These are phyloP conservation scores for Amanita jacksonii DNA, from an alignment of 768 basidiomycete species.

Conservation along the genomic window DNA sequence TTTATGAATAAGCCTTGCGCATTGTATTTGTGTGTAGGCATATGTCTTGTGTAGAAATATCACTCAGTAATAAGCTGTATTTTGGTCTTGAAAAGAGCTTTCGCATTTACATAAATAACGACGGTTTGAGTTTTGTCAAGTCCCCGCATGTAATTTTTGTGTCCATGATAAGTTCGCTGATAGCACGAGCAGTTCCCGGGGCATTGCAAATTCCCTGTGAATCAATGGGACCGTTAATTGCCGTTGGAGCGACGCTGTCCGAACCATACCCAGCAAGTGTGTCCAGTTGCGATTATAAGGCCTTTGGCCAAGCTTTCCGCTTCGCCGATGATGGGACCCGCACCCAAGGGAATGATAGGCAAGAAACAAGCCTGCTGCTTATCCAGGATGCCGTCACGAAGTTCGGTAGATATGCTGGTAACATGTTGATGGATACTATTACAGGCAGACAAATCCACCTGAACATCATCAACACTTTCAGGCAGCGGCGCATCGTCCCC, in stretches of 20 bases:
- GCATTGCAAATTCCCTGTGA: slow-evolving; percentile 69
- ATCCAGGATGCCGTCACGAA: slow-evolving; percentile 44
- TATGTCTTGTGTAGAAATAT: slow-evolving; percentile 5
- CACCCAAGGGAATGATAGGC: slow-evolving; percentile 47
- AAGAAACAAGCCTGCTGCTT: slow-evolving; percentile 67
- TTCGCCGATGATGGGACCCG: slow-evolving; percentile 67
- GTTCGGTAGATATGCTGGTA: slow-evolving; percentile 46
- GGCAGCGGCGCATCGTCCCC: slow-evolving; percentile 69
- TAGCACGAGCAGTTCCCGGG: slow-evolving; percentile 69
- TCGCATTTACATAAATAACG: slow-evolving; percentile 20
- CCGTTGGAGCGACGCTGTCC: not conserved
- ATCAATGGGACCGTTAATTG: not conserved
- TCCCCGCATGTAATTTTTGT: slow-evolving; percentile 52
- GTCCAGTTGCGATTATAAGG: slow-evolving; percentile 65
- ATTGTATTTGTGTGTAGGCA: slow-evolving; percentile 4
- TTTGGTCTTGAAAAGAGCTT: not conserved
- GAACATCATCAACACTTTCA: slow-evolving; percentile 60
- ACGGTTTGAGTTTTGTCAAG: slow-evolving; percentile 37
- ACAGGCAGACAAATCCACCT: slow-evolving; percentile 46
- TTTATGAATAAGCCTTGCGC: not conserved
- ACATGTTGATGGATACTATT: slow-evolving; percentile 47
- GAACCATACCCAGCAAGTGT: slow-evolving; percentile 65
- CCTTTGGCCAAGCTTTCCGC: slow-evolving; percentile 47
- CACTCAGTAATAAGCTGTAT: slow-evolving; percentile 1
- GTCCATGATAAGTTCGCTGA: slow-evolving; percentile 64